phyloP scores from a whole-genome alignment of 768 basidiomycete genomes.

The Lactifluus pinguis region DNA sequence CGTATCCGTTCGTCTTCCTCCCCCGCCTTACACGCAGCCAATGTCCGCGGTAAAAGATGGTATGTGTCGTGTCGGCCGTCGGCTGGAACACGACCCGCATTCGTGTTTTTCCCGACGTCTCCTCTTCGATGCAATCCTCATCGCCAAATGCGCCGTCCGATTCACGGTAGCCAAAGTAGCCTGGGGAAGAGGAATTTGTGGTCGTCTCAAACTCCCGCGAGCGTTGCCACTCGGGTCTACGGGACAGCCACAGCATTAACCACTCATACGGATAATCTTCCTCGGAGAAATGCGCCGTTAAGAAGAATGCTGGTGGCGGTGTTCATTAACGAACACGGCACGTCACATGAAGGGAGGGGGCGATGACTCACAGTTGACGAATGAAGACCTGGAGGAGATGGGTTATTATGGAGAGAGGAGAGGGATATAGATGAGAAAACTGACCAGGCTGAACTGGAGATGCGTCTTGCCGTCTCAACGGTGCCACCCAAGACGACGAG shows the following conservation, averaged over 20 bases:
- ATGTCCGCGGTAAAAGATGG: slow-evolving; percentile 78
- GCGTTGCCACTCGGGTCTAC: slow-evolving; percentile 81
- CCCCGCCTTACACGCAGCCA: slow-evolving; percentile 71
- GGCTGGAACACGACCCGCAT: slow-evolving; percentile 85
- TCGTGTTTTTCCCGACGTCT: slow-evolving; percentile 53
- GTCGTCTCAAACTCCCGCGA: slow-evolving; percentile 87
- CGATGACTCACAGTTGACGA: slow-evolving; percentile 67
- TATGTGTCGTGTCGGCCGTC: slow-evolving; percentile 80
- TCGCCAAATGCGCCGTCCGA: slow-evolving; percentile 50
- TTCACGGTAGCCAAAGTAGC: slow-evolving; percentile 37
- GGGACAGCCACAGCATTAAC: slow-evolving; percentile 86
- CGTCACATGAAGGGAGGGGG: slow-evolving; percentile 5
- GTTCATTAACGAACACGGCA: slow-evolving; percentile 15
- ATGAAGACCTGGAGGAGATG: slow-evolving; percentile 51
- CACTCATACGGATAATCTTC: slow-evolving; percentile 88
- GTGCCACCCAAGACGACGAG: slow-evolving; percentile 84
- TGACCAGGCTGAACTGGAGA: slow-evolving; percentile 77
- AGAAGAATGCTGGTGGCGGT: slow-evolving; percentile 39
- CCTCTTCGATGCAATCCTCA: slow-evolving; percentile 44
- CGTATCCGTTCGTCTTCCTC: slow-evolving; percentile 61
- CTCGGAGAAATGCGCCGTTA: slow-evolving; percentile 84
- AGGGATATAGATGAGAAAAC: slow-evolving; percentile 21
- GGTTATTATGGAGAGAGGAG: not conserved
- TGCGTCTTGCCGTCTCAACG: slow-evolving; percentile 75
- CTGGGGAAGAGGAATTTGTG: slow-evolving; percentile 59